phyloP scores from a whole-genome alignment of 352 stramenopile species.

The Phytophthora vignae region DNA sequence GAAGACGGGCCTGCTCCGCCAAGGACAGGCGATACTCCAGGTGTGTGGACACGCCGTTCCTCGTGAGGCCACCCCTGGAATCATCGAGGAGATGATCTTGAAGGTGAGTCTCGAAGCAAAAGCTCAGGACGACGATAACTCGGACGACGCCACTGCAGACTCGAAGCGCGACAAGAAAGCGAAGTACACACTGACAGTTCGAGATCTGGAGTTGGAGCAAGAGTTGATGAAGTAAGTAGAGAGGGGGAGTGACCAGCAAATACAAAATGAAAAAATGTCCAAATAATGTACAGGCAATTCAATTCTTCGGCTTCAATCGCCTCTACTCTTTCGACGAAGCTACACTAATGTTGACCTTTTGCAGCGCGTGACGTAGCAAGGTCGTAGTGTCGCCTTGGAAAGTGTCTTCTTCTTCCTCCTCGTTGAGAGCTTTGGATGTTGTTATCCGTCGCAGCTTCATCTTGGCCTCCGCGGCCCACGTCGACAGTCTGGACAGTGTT shows the following conservation, averaged over 20 bases:
- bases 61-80: slow-evolving; percentile 55
- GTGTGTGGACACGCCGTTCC: slow-evolving; percentile 77
- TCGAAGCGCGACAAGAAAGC: slow-evolving; percentile 34
- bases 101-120: slow-evolving; percentile 40
- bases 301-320: background rate
- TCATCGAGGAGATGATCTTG: slow-evolving; percentile 78
- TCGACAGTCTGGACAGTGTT: slow-evolving; percentile 61
- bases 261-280: background rate
- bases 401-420: slow-evolving; percentile 26
- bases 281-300: slow-evolving; percentile 5
- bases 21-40: slow-evolving; percentile 77
- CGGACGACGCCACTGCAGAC: slow-evolving; percentile 18
- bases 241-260: background rate
- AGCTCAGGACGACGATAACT: slow-evolving; percentile 10
- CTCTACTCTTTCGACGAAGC: slow-evolving; percentile 25
- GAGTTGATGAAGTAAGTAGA: slow-evolving; percentile 69
- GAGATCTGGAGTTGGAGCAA: slow-evolving; percentile 82
- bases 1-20: slow-evolving; percentile 64
- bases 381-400: slow-evolving; percentile 56
- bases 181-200: slow-evolving; percentile 73
- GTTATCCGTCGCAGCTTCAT: slow-evolving; percentile 41
- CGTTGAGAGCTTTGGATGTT: slow-evolving; percentile 16
- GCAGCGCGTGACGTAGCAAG: slow-evolving; percentile 57
- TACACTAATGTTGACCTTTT: slow-evolving; percentile 60
- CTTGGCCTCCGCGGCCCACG: slow-evolving; percentile 68